A percentile compares a stretch with the other conserved stretches of the same genome.
These are phyloP conservation scores for Fusarium foetens DNA, from an alignment of 2,329 filamentous ascomycete genomes.

Conservation along the genomic window DNA sequence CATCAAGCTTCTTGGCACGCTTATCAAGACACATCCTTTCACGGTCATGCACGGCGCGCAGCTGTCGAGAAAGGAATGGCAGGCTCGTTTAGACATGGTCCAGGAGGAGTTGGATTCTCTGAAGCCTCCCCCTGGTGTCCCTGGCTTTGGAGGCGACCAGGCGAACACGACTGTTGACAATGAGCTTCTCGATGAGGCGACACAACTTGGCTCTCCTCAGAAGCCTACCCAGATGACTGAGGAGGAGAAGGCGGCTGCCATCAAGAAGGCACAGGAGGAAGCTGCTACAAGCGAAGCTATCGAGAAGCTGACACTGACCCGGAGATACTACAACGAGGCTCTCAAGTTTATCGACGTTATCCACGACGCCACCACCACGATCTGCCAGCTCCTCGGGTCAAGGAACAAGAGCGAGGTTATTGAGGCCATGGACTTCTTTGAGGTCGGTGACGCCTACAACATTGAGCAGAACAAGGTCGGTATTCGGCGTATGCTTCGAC, in stretches of 20 bases:
- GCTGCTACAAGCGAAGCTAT: conserved; percentile 90
- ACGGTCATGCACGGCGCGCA: conserved; percentile 90
- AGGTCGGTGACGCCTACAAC: conserved; percentile 94
- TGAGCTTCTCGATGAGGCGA: conserved; percentile 86
- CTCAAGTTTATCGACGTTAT: conserved; percentile 93
- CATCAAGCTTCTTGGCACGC: conserved; percentile 86
- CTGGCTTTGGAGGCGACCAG: conserved; percentile 66
- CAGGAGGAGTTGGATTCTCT: conserved; percentile 84
- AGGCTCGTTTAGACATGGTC: conserved; percentile 80
- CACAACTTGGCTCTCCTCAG: conserved; percentile 76
- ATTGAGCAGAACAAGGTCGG: conserved; percentile 92
- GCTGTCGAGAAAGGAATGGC: conserved; percentile 87
- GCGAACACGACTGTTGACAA: conserved; percentile 78
- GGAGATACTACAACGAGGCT: conserved; percentile 92
- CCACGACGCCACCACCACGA: conserved; percentile 80
- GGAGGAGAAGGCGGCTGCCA: conserved; percentile 76
- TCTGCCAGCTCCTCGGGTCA: conserved; percentile 89
- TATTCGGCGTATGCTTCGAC: conserved; percentile 92
- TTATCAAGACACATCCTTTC: conserved; percentile 96
- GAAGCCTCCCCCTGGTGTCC: conserved; percentile 81
- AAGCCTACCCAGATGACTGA: conserved; percentile 78
- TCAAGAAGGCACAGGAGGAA: conserved; percentile 85
- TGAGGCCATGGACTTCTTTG: conserved; percentile 98
- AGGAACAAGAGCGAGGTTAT: conserved; percentile 99
- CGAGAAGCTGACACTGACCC: conserved; percentile 85